Evolutionary conservation across 2,329 filamentous ascomycete genomes (phyloP), one percentile per base, ranked within the genome.

Genomic region (Remersonia thermophila): DNA sequence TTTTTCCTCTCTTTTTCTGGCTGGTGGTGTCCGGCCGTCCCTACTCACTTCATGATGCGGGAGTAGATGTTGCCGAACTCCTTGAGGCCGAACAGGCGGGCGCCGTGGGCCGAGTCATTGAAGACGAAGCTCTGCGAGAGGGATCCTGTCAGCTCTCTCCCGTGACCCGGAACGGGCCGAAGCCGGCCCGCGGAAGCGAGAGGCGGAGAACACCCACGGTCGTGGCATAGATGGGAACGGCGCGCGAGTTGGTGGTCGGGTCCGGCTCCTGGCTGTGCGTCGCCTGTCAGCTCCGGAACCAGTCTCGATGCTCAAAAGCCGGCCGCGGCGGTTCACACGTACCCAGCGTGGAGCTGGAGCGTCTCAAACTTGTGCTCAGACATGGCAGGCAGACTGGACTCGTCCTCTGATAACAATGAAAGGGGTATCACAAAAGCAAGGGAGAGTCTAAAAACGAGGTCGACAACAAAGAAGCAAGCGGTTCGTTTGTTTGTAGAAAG

Each of bases 51-150:
- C 81, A 83, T 85, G 52, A 98, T 86, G 46, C 91, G 84, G 58
- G 80, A 91, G 71, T 98, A 98, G 59, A 96, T 93, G 65, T 96
- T 96, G 62, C 87, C 91, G 52, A 84, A 82, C 63, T 96, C 86
- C 66, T 96, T 93, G 60, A 98, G 83, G 55, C 85, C 83, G 56
- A 98, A 98, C 29, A 98, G 79, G 58, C 86, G 79, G 38, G 91
- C 91, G 43, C 85, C 91, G 54, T 96, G 91, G 33, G 86, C 89
- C 35, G 85, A 94, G 66, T 96, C 84, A 73, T 96, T 81, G 73
- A 98, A 98, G 36, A 76, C 77, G 61, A 69, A 98, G 53, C 85
- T 94, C 81, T 86, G 47, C 29, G 31, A 30, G 8, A 23, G 15
- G 27, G 5, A 9, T 5, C 15, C 20, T 6, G 30, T 43, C 27